Evolutionary conservation across 306 rosid species (phyloP).

Genomic region (Rosa chinensis): DNA sequence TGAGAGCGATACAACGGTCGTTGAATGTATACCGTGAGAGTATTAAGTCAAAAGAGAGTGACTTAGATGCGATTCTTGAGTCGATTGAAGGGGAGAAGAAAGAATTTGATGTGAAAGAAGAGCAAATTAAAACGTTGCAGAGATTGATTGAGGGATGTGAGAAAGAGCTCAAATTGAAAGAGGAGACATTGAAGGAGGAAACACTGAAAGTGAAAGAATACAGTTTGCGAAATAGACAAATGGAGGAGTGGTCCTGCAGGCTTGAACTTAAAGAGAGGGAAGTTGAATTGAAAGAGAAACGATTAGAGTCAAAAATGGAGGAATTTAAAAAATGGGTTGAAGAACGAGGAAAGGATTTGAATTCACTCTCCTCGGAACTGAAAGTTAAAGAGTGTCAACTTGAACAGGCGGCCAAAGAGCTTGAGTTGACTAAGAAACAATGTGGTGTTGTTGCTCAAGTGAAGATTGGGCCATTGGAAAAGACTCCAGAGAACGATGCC

Average conservation of each 20-base stretch:
- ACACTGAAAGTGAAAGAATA: neutral
- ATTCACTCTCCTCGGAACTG: neutral
- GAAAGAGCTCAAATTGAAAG: slow-evolving; percentile 16
- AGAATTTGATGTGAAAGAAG: slow-evolving; percentile 27
- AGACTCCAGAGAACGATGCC: neutral
- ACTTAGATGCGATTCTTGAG: neutral
- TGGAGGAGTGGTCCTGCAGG: neutral
- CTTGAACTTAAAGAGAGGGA: neutral
- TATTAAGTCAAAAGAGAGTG: neutral
- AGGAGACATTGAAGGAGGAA: neutral
- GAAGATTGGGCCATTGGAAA: no score
- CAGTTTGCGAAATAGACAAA: neutral
- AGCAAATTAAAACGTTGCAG: slow-evolving; percentile 13
- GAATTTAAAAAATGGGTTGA: neutral
- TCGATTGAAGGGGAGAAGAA: neutral
- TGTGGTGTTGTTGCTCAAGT: slow-evolving; percentile 10
- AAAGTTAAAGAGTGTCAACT: neutral
- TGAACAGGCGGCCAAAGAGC: neutral
- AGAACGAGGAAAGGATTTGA: neutral
- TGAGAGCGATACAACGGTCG: neutral
- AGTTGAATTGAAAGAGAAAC: neutral
- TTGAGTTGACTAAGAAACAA: neutral
- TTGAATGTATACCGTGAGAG: neutral
- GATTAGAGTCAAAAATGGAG: neutral
- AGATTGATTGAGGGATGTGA: slow-evolving; percentile 19